phyloP scores from a whole-genome alignment of 768 basidiomycete genomes.

The Amanita muscaria region DNA sequence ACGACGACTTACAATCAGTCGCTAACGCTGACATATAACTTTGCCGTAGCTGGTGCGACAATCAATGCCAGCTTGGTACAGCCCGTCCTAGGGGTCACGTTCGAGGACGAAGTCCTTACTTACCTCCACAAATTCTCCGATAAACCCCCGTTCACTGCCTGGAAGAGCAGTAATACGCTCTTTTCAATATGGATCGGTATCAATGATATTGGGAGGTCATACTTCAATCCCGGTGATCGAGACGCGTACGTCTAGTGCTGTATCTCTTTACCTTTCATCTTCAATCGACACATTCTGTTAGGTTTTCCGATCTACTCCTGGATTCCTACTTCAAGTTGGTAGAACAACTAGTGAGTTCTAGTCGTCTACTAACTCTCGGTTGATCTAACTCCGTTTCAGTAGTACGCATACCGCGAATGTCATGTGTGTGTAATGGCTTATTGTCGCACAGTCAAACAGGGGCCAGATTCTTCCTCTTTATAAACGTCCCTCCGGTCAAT shows the following conservation, averaged over 20 bases:
- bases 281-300: conserved; percentile 11
- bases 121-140: conserved; percentile 39
- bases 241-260: conserved; percentile 34
- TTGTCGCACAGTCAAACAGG: conserved; percentile 33
- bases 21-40: conserved; percentile 50
- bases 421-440: not conserved
- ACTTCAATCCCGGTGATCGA: conserved; percentile 35
- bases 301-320: conserved; percentile 41
- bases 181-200: conserved; percentile 70
- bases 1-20: conserved; percentile 47
- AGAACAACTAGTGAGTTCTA: conserved; percentile 33
- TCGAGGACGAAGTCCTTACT: conserved; percentile 56
- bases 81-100: conserved; percentile 42
- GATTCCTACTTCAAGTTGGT: conserved; percentile 42
- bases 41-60: conserved; percentile 59
- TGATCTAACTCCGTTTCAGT: too few relatives aligned
- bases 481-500: conserved; percentile 33
- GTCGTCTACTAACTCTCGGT: conserved; percentile 10
- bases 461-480: conserved; percentile 47
- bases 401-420: conserved; percentile 17
- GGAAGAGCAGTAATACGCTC: conserved; percentile 47
- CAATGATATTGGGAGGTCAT: conserved; percentile 59
- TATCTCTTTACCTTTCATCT: not conserved
- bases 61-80: conserved; percentile 50
- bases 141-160: conserved; percentile 43